phyloP scores from a whole-genome alignment of 345 rosid genomes.

The Murraya paniculata region DNA sequence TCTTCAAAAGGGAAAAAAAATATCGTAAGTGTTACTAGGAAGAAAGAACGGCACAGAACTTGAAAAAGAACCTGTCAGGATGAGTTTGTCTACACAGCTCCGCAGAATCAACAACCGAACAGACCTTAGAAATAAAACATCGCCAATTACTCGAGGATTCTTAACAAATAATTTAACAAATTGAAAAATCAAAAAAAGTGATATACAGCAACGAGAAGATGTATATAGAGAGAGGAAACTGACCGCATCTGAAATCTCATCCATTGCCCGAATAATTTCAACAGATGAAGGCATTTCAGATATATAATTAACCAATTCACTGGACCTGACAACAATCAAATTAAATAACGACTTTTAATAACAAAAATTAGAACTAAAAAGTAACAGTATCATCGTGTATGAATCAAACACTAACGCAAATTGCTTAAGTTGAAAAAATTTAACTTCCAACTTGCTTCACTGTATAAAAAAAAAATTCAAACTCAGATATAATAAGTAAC shows the following conservation, averaged over 20 bases:
- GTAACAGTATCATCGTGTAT: background rate
- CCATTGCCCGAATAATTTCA: conserved; percentile 77
- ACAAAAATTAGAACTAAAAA: background rate
- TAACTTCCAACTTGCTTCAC: background rate
- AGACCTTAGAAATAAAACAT: conserved; percentile 51
- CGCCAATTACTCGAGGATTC: background rate
- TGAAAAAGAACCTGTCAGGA: conserved; percentile 68
- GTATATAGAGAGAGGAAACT: background rate
- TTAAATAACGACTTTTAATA: background rate
- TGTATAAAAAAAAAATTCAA: no score
- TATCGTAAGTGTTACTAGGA: background rate
- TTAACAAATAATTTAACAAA: background rate
- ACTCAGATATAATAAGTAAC: background rate
- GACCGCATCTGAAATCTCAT: conserved; percentile 84
- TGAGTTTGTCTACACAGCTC: conserved; percentile 94
- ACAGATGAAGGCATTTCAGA: conserved; percentile 65
- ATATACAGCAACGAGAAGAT: background rate
- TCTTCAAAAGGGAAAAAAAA: background rate
- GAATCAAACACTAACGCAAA: background rate
- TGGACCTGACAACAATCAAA: conserved; percentile 49
- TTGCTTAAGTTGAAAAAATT: no score
- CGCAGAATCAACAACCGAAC: conserved; percentile 91
- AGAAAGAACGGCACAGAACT: background rate
- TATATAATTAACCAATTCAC: conserved; percentile 64
- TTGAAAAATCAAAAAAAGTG: background rate